A percentile compares a stretch with the other conserved stretches of the same genome.
These are phyloP conservation scores for Acanthamoeba lenticulata DNA, from an alignment of 208 protist species.

Conservation along the genomic window DNA sequence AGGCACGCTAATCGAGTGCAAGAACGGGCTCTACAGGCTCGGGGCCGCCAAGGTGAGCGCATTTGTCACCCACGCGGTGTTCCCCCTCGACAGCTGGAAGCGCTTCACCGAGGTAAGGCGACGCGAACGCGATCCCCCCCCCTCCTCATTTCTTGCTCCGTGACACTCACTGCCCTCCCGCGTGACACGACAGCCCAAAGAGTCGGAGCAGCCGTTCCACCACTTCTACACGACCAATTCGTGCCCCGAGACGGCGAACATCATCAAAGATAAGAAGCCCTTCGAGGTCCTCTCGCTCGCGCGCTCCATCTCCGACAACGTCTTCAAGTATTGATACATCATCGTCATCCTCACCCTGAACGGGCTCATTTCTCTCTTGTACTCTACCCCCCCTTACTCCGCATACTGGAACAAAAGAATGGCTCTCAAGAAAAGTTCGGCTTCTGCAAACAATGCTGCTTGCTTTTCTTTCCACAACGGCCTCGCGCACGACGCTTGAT, in stretches of 20 bases:
- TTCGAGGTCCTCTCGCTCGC: slow-evolving; percentile 73
- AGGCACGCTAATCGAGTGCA: slow-evolving; percentile 81
- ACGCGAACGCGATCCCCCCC: no score
- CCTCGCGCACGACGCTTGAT: no score
- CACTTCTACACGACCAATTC: slow-evolving; percentile 76
- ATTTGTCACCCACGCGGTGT: slow-evolving; percentile 81
- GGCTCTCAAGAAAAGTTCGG: no score
- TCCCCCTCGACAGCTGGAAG: slow-evolving; percentile 77
- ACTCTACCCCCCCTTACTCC: no score
- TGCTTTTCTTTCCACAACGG: no score
- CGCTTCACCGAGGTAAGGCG: slow-evolving; percentile 75
- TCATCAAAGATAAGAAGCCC: slow-evolving; percentile 54
- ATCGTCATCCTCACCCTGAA: no score
- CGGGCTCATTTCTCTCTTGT: no score
- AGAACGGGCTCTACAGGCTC: slow-evolving; percentile 34
- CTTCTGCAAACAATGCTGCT: no score
- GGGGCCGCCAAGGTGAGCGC: slow-evolving; percentile 76
- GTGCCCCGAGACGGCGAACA: slow-evolving; percentile 15
- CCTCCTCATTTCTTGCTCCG: background rate
- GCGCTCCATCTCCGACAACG: slow-evolving; percentile 23
- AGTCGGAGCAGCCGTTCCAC: slow-evolving; percentile 25
- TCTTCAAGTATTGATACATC: slow-evolving; percentile 37
- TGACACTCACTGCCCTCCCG: background rate
- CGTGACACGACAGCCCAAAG: background rate
- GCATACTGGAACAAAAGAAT: no score